Evolutionary conservation across 352 stramenopile genomes (phyloP), one percentile per base, ranked within the genome.

Genomic region (Pythium dissotocum): DNA sequence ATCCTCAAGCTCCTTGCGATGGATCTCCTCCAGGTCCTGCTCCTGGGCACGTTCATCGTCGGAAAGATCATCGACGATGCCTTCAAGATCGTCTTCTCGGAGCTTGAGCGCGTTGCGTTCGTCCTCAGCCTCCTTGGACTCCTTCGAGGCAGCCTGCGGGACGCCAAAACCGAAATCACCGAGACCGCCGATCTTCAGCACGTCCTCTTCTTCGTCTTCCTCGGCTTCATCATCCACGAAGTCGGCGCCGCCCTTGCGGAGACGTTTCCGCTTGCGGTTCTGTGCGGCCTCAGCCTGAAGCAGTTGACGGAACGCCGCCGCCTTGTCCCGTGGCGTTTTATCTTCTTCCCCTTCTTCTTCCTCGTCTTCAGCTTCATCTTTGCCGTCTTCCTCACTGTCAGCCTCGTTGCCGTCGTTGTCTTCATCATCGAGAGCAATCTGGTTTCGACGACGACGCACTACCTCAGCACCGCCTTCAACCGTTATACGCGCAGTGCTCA

Each of bases 91-190:
- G 35, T 90, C 88, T 33, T 93, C 82, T 13, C 80, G 84, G 61
- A 94, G 68, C 60, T 87, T 85, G 8, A 95, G 73, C 8, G 85
- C 85, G 13, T 84, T 87, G 16, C 80, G 82, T 63, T 94, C 85
- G 14, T 94, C 88, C 69, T 93, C 83, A 0, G 82, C 80, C 18
- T 95, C 88, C 61, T 89, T 93, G 4, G 78, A 85, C 56, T 87
- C 85, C 30, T 90, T 80, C 5, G 82, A 92, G 36, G 83, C 78
- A 6, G 77, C 79, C 65, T 89, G 77, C 0, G 85, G 80, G 5
- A 94, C 86, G 4, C 85, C 88, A 63, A 95, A 95, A 78, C 88
- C 88, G 71, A 94, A 95, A 65, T 95, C 85, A 18, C 85, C 85
- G 0, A 95, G 77, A 4, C 88, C 86, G 21, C 82, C 83, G 53